phyloP scores from a whole-genome alignment of 108 stramenopile species.

The Conticribra guillardii region DNA sequence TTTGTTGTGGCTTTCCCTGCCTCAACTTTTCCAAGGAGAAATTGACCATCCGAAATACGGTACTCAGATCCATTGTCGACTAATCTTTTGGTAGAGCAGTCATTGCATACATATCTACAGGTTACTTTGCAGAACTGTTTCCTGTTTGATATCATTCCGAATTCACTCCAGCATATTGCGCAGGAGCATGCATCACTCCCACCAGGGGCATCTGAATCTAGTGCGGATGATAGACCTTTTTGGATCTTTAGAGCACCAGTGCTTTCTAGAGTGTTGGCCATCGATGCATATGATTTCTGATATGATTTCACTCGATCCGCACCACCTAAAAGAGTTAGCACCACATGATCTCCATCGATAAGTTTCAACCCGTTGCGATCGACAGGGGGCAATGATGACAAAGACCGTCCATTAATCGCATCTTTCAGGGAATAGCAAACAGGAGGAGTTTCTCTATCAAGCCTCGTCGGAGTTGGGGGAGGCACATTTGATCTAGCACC shows the following conservation, averaged over 20 bases:
- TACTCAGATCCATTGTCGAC: slow-evolving; percentile 55
- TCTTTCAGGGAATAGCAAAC: slow-evolving; percentile 28
- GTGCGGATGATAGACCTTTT: slow-evolving; percentile 26
- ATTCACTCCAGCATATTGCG: slow-evolving; percentile 84
- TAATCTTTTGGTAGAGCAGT: slow-evolving; percentile 79
- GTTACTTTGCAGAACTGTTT: slow-evolving; percentile 76
- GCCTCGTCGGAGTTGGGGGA: slow-evolving; percentile 53
- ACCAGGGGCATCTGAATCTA: slow-evolving; percentile 66
- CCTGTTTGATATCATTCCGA: slow-evolving; percentile 76
- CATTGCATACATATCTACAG: slow-evolving; percentile 76
- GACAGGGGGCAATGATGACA: slow-evolving; percentile 10
- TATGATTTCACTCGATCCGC: slow-evolving; percentile 34
- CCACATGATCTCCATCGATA: slow-evolving; percentile 40
- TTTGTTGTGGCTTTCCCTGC: slow-evolving; percentile 14
- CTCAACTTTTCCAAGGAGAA: slow-evolving; percentile 54
- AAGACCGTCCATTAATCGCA: neutral
- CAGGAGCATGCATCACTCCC: slow-evolving; percentile 76
- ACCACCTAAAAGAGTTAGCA: slow-evolving; percentile 64
- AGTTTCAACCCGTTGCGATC: slow-evolving; percentile 53
- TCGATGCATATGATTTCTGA: slow-evolving; percentile 40
- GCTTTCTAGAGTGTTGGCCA: slow-evolving; percentile 13
- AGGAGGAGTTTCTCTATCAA: slow-evolving; percentile 39
- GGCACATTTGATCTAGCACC: slow-evolving; percentile 68
- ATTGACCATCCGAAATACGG: slow-evolving; percentile 84
- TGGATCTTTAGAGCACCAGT: slow-evolving; percentile 28